Evolutionary conservation across 371 early-diverging fungal genomes (phyloP), one percentile per base, ranked within the genome.

Genomic region (Apophysomyces variabilis): DNA sequence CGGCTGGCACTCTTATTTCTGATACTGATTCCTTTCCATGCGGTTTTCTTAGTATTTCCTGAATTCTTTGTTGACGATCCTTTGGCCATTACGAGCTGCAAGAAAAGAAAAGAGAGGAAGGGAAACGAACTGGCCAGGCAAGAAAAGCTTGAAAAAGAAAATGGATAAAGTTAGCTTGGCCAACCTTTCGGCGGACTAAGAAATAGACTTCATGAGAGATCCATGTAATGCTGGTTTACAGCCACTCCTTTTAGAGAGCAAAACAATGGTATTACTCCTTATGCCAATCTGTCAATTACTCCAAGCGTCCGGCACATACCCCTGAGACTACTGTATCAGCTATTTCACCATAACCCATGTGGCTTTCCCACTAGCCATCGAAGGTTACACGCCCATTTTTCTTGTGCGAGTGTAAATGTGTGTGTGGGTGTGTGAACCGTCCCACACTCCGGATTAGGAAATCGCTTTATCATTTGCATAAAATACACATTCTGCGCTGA

Each of bases 1-100:
- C 68, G 63, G 32, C 63, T 63, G 4, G 67, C 43, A 36, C 62
- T 58, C 36, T 67, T 67, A 13, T 26, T 50, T 58, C 61, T 57
- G 18, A 67, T 54, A 41, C 35, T 46, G 60, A 67, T 67, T 41
- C 68, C 68, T 60, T 63, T 67, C 68, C 68, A 67, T 5, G 64
- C 64, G 12, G 64, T 63, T 43, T 67, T 67, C 35, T 61, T 66
- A 38, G 65, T 37, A 16, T 60, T 50, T 21, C 54, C 54, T 9
- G 54, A 50, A 50, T n/a, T 21, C 21, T 50, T 50, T 9, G 54
- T 4, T 50, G 54, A 18, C 16, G 54, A 50, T 16, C 54, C 54
- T 50, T 21, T 50, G 11, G 54, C 54, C 54, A 50, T 50, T 18
- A 50, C 21, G 16, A 50, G 21, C 54, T 50, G 54, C 9, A 50